Evolutionary conservation across 2,329 filamentous ascomycete species (phyloP), one percentile per base, ranked within the genome.

Genomic region (Cercospora berteroae): DNA sequence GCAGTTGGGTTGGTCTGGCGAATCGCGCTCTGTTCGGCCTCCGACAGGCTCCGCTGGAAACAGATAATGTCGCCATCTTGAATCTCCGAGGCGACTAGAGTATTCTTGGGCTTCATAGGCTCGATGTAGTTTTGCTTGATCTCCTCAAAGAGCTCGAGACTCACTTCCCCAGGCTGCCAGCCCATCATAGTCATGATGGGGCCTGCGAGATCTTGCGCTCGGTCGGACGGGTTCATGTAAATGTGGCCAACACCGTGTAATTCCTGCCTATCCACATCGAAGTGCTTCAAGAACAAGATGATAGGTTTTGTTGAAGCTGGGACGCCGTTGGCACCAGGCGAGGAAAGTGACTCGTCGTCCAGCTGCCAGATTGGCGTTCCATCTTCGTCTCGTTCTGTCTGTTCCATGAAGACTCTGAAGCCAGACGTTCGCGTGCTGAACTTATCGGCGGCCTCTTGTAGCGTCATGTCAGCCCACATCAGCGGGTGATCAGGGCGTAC

Each of bases 61-160:
- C 94, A 97, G 65, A 99, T 88, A 72, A 99, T 96, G 76, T 99
- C 95, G 59, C 95, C 95, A 74, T 99, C 94, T 77, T 98, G 94
- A 25, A 99, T 90, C 78, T 99, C 96, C 1, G 95, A 95, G 67
- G 92, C 89, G 72, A 93, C 91, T 67, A 99, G 85, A 0, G 93
- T 93, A 76, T 93, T 89, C 81, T 97, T 70, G 0, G 90, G 87
- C 80, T 97, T 98, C 83, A 99, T 90, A 6, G 87, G 86, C 77
- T 99, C 96, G 72, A 99, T 97, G 94, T 98, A 98, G 68, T 89
- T 92, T 61, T 94, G 93, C 81, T 98, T 99, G 81, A 99, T 98
- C 82, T 99, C 95, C 81, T 99, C 95, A 82, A 89, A 98, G 23
- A 99, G 86, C 73, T 86, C 85, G 68, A 91, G 86, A 4, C 90